Evolutionary conservation across 352 stramenopile species (phyloP).

Genomic region (Pythium phragmitis): DNA sequence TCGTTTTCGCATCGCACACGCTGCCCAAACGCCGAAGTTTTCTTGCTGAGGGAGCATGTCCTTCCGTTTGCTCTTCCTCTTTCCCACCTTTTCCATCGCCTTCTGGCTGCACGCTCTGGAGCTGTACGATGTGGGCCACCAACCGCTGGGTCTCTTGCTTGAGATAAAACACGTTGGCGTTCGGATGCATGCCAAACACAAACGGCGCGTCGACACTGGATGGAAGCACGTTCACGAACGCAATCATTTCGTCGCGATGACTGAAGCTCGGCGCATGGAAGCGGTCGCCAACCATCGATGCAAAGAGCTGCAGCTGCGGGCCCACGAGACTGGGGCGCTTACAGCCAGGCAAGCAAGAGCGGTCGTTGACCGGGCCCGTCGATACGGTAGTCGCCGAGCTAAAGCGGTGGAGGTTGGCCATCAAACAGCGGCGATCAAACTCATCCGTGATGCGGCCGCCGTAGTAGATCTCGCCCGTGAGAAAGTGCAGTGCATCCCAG

Average conservation of each 20-base stretch:
- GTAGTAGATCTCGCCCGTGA: constrained; percentile 84
- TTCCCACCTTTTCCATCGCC: not conserved
- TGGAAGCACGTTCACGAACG: constrained; percentile 50
- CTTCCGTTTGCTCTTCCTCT: constrained; percentile 7
- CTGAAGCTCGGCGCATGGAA: constrained; percentile 51
- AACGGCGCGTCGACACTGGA: constrained; percentile 48
- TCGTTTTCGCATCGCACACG: not conserved
- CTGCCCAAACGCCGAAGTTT: not conserved
- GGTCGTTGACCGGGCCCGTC: not conserved
- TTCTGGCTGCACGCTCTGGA: constrained; percentile 32
- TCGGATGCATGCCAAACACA: constrained; percentile 84
- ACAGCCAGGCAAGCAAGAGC: not conserved
- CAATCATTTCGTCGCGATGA: constrained; percentile 36
- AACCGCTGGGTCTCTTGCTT: constrained; percentile 53
- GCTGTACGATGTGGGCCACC: constrained; percentile 35
- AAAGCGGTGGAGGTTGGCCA: constrained; percentile 66
- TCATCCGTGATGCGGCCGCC: constrained; percentile 81
- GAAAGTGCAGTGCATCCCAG: constrained; percentile 75
- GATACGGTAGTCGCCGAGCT: constrained; percentile 36
- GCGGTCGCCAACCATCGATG: constrained; percentile 25
- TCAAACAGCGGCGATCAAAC: constrained; percentile 71
- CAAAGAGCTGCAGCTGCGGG: constrained; percentile 20
- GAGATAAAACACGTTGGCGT: constrained; percentile 71
- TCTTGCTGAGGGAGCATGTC: not conserved
- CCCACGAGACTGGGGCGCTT: not conserved